Base-by-base conservation (phyloP, 495 filamentous ascomycete genomes). In the Evansstolkia leycettana region DNA sequence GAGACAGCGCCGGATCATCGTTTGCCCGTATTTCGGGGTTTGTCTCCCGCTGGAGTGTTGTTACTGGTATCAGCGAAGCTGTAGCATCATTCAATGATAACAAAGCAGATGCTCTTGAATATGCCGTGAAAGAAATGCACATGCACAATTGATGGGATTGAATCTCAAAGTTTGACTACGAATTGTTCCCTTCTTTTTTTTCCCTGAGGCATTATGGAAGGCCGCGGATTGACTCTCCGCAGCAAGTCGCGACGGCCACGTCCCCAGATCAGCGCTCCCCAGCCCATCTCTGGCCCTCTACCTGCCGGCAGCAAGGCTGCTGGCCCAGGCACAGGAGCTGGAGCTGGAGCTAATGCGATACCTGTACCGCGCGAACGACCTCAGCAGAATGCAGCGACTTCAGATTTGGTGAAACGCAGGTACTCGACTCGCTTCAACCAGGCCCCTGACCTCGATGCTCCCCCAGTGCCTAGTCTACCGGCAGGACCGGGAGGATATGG, bases 371-470 rank as follows among this genome's bases (percentile, higher is more conserved):
- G 50, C 17, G 58, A 58, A 31, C 46, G 50, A 33, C 48, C 47
- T 33, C 52, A 51, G 24, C 47, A 47, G 36, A 59, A 51, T 29
- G 58, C 55, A 50, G 40, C 83, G 62, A 94, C 88, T 2, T 79
- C 85, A 14, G 92, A 99, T 56, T 65, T 96, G 32, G 92, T 99
- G 33, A 96, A 96, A 60, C 69, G 84, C 38, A 69, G 90, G 37
- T 96, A 95, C 56, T 96, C 90, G 12, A 86, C 86, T 18, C 74
- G 88, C 33, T 94, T 94, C 54, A 83, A 83, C 43, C 73, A 80
- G 33, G 58, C 78, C 8, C 82, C 82, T 0, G 80, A 86, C 41
- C 83, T 80, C 45, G 69, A 74, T 38, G 63, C 69, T 20, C 76
- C 79, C 31, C 80, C 84, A 0, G 62, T 90, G 39, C 85, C 85